These are phyloP conservation scores for Podaxis pistillaris DNA, from an alignment of 768 basidiomycete species.

Conservation along the genomic window DNA sequence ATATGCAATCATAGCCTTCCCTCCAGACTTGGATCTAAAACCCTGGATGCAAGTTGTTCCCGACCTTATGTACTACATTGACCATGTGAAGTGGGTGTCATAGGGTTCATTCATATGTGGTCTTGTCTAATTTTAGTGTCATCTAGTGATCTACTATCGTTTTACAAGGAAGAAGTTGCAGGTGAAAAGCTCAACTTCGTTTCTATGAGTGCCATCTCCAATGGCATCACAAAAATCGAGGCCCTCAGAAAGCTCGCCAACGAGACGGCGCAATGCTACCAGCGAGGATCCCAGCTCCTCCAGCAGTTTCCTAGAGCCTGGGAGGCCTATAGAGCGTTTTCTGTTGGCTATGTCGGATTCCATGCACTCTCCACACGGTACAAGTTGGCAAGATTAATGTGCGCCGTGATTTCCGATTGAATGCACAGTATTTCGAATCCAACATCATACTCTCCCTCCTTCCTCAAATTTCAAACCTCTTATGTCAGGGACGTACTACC, in stretches of 20 bases:
- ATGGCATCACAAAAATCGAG: not conserved
- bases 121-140: not conserved
- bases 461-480: no score
- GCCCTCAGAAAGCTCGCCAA: not conserved
- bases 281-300: not conserved
- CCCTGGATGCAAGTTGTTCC: constrained; percentile 9
- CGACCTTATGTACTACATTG: constrained; percentile 2
- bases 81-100: constrained; percentile 2
- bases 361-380: not conserved
- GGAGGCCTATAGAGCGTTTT: not conserved
- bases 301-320: not conserved
- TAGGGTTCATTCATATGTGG: no score
- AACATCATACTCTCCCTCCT: no score
- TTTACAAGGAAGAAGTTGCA: constrained; percentile 36
- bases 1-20: not conserved
- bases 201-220: not conserved
- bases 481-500: no score
- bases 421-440: no score
- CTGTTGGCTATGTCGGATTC: not conserved
- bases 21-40: not conserved
- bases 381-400: no score
- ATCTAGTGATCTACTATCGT: constrained; percentile 35
- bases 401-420: no score
- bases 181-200: constrained; percentile 9
- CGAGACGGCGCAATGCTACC: not conserved